Conservation (phyloP, 1,139 yeast genomes). For the Magnusiomyces fungicola region DNA sequence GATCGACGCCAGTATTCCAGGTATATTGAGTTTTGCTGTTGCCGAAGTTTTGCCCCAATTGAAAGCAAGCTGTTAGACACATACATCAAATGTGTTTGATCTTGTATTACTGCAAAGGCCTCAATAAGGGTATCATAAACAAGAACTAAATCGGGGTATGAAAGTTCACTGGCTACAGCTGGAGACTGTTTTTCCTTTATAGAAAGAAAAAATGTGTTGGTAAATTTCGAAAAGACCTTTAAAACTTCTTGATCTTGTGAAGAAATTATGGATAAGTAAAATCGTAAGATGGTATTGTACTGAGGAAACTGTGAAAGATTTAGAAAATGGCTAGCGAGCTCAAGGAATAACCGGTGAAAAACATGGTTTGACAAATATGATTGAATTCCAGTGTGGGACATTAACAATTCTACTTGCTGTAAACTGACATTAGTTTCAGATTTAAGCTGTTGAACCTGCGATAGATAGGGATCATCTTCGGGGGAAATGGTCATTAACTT, state of each 20-base stretch:
- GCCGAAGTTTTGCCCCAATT: slow-evolving; percentile 16
- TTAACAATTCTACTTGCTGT: no score
- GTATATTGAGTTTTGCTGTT: slow-evolving; percentile 4
- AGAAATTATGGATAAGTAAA: slow-evolving; percentile 4
- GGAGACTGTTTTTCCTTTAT: slow-evolving; percentile 6
- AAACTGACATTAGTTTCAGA: background rate
- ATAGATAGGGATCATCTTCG: background rate
- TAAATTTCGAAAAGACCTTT: slow-evolving; percentile 2
- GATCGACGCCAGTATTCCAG: slow-evolving; percentile 19
- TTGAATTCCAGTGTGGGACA: no score
- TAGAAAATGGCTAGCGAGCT: slow-evolving; percentile 5
- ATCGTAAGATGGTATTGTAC: slow-evolving; percentile 8
- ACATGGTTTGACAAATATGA: slow-evolving; percentile 4
- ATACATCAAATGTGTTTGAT: slow-evolving; percentile 13
- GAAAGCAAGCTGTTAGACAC: slow-evolving; percentile 19
- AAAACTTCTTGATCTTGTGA: background rate
- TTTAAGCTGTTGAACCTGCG: background rate
- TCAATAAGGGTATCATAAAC: slow-evolving; percentile 11
- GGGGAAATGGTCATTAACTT: background rate
- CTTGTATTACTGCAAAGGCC: slow-evolving; percentile 4
- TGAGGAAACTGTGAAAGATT: slow-evolving; percentile 3
- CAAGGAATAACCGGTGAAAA: slow-evolving; percentile 8
- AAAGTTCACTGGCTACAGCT: background rate
- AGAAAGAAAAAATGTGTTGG: slow-evolving; percentile 6
- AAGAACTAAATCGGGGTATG: slow-evolving; percentile 2